Base-by-base conservation (phyloP, 1,284 basidiomycete species). In the Ceratobasidium papillatum region DNA sequence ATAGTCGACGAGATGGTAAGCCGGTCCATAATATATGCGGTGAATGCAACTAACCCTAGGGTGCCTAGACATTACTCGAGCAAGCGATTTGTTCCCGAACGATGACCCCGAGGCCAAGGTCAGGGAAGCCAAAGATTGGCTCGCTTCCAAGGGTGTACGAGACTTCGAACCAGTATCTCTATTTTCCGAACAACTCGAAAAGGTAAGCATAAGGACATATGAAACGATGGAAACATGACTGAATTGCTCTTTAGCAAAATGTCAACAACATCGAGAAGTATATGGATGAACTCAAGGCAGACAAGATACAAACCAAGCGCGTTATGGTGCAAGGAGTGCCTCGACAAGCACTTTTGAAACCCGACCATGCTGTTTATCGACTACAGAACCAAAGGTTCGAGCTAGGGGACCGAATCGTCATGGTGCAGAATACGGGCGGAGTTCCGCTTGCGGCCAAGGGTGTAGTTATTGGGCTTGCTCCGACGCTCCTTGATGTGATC, bases 361-460 rank as follows among this genome's bases (percentile, higher is more conserved):
- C 98, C 5, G 86, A 91, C 2, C 96, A 99, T 83, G 91, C 95
- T 0, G 86, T 92, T 3, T 96, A 95, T 81, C 91, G 96, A 25
- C 86, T 99, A 14, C 94, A 96, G 79, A 93, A 93, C 71, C 98
- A 99, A 82, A 85, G 83, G n/a, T 99, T 99, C 80, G 84, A 86
- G 0, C 87, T 99, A 1, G 97, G 97, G n/a, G 97, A 99, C 82
- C 89, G 98, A 14, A 96, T 99, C 47, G 92, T 94, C 34, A 97
- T 97, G 91, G 95, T 98, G 0, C 91, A 94, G 78, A 97, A 99
- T 81, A 91, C 94, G 0, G 97, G 97, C n/a, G 91, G 91, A 30
- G 95, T 99, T 0, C 96, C 96, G 0, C 86, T 99, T 11, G 91
- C 91, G 1, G 92, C 93, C 73, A 97, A 97, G 82, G 98, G 98